Conservation (phyloP, 768 basidiomycete genomes). For the Trametes meyenii region DNA sequence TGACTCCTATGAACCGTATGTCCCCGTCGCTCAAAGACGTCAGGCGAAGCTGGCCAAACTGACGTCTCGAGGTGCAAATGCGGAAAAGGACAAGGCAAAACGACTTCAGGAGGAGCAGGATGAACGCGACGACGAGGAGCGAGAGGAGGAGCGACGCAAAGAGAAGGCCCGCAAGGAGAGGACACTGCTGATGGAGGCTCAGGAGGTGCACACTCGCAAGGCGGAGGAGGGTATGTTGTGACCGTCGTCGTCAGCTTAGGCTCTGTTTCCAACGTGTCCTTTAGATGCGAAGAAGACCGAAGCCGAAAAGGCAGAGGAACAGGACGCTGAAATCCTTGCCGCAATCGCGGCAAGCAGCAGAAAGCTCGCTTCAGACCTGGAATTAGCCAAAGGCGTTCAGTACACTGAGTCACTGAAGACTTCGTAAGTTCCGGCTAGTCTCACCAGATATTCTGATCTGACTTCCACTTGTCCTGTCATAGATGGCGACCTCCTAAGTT, state of each 20-base stretch:
- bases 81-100: conserved; percentile 53
- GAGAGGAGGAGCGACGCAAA: conserved; percentile 74
- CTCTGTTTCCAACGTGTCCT: conserved; percentile 21
- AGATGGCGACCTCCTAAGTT: conserved; percentile 92
- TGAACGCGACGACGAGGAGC: conserved; percentile 69
- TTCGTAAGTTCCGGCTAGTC: conserved; percentile 52
- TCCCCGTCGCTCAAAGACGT: conserved; percentile 85
- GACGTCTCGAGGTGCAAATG: conserved; percentile 57
- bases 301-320: conserved; percentile 83
- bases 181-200: conserved; percentile 89
- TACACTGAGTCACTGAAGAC: conserved; percentile 87
- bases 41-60: conserved; percentile 80
- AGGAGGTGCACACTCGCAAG: conserved; percentile 88
- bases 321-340: conserved; percentile 87
- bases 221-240: conserved; percentile 69
- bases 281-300: conserved; percentile 86
- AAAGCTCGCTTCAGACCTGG: conserved; percentile 90
- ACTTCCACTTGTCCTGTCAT: neutral
- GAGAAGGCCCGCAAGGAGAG: conserved; percentile 83
- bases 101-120: conserved; percentile 58
- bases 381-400: conserved; percentile 89
- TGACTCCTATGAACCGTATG: conserved; percentile 78
- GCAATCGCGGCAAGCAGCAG: conserved; percentile 88
- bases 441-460: conserved; percentile 7
- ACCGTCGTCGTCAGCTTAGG: neutral